Evolutionary conservation across 805 yeast species (phyloP), one percentile per base, ranked within the genome.

Genomic region (Saturnispora bothae): DNA sequence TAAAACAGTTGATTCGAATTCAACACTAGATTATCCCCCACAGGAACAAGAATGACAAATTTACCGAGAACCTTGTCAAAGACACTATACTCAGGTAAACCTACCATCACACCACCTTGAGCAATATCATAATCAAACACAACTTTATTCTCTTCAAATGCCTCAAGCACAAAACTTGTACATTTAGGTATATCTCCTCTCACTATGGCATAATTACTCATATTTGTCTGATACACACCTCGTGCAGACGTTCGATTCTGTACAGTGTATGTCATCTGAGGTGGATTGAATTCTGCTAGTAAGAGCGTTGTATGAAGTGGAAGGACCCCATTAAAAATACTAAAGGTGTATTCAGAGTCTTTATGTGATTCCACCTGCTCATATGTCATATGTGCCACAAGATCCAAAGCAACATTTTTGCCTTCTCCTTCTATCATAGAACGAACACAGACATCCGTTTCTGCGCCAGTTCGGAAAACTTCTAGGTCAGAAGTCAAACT

Each of bases 191-290:
- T 50, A 10, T 36, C 33, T 32, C 48, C 51, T 18, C n/a, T n/a
- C n/a, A n/a, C n/a, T n/a, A n/a, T n/a, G n/a, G n/a, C n/a, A n/a
- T n/a, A n/a, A n/a, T n/a, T 40, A 5, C 48, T 37, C 15, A 58
- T 40, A 6, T 59, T 39, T 1, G 55, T 49, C 19, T 56, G 49
- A 43, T 81, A 84, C 9, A 75, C 73, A 45, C 84, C 74, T 3
- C 78, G 68, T 31, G 79, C 64, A 3, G 80, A 66, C 0, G 94
- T 79, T 12, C 94, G 86, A 50, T 83, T 83, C 51, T 83, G 94
- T 34, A 83, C 50, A 36, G 66, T 64, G 51, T 72, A 83, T 12
- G 51, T 61, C 31, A 74, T 32, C 50, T 42, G 2, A n/a, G 43
- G 46, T 29, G 35, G 21, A 3, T 30, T 31, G 42, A 52, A 12